Conservation (phyloP, 768 basidiomycete species). For the Cyclocybe cylindracea region DNA sequence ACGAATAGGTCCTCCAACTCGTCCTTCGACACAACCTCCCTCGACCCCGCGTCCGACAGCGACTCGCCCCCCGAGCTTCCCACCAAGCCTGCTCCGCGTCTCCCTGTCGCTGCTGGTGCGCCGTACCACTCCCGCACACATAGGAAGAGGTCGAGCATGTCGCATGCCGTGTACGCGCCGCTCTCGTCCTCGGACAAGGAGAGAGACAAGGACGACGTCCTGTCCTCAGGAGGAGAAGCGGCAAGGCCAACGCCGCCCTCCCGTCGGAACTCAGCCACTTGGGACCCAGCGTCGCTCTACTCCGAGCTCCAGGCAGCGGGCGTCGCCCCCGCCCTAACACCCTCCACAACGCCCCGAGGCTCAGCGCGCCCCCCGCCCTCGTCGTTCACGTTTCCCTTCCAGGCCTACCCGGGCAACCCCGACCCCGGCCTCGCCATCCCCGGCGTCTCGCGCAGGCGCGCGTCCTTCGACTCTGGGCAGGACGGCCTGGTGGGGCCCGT, state of each 20-base stretch:
- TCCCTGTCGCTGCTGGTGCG: slow-evolving; percentile 10
- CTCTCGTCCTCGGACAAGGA: background rate
- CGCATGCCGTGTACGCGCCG: background rate
- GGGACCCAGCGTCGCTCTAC: background rate
- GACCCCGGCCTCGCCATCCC: slow-evolving; percentile 54
- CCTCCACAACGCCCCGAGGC: too few species aligned
- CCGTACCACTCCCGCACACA: background rate
- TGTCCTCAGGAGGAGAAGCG: background rate
- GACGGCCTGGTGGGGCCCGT: background rate
- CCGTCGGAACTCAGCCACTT: background rate
- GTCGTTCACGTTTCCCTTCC: slow-evolving; percentile 50
- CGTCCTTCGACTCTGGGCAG: slow-evolving; percentile 19
- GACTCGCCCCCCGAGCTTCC: slow-evolving; percentile 1
- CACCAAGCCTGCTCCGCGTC: slow-evolving; percentile 1
- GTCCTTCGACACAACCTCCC: slow-evolving; percentile 11
- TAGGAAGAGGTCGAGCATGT: slow-evolving; percentile 12
- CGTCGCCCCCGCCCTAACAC: background rate
- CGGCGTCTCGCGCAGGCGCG: slow-evolving; percentile 38
- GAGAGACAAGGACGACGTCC: background rate
- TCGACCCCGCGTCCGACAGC: slow-evolving; percentile 18
- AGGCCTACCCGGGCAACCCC: slow-evolving; percentile 66
- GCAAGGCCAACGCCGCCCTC: slow-evolving; percentile 3
- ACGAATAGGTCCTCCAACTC: slow-evolving; percentile 12
- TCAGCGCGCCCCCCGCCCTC: slow-evolving; percentile 31
- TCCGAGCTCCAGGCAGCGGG: background rate